Conservation (phyloP, 2,329 filamentous ascomycete species). For the Pleochaeta shiraiana region DNA sequence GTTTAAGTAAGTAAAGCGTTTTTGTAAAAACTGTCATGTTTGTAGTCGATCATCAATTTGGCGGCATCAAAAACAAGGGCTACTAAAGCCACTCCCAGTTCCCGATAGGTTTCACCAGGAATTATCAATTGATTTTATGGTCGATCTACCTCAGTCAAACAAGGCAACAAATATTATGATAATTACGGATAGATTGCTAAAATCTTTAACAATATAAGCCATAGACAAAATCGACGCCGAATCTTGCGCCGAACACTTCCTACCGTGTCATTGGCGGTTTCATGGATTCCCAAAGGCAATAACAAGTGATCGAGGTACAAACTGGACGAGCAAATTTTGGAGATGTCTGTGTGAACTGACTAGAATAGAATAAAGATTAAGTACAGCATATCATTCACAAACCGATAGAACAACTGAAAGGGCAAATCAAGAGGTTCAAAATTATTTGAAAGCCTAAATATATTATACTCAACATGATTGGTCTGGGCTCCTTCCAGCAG, state of each 20-base stretch:
- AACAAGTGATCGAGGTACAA: not conserved
- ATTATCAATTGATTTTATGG: too few species aligned
- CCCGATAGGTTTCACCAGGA: too few species aligned
- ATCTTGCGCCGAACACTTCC: not conserved
- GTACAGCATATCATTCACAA: conserved; percentile 1
- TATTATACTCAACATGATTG: not conserved
- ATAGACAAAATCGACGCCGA: conserved; percentile 1
- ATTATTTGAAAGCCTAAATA: not conserved
- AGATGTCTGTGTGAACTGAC: not conserved
- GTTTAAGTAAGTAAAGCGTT: not conserved
- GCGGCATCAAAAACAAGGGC: too few species aligned
- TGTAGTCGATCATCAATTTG: not conserved
- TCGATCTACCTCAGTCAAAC: not conserved
- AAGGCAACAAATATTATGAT: conserved; percentile 2
- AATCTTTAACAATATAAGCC: not conserved
- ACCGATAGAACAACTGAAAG: not conserved
- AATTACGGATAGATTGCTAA: not conserved
- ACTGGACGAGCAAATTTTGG: conserved; percentile 3
- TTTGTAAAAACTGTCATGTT: conserved; percentile 2
- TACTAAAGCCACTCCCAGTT: not conserved
- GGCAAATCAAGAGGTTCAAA: not conserved
- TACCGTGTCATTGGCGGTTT: not conserved
- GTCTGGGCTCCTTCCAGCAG: not conserved
- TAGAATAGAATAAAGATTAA: too few species aligned
- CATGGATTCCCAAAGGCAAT: not conserved